These are phyloP conservation scores for Ceratonia siliqua DNA, from an alignment of 306 rosid species.

Conservation along the genomic window DNA sequence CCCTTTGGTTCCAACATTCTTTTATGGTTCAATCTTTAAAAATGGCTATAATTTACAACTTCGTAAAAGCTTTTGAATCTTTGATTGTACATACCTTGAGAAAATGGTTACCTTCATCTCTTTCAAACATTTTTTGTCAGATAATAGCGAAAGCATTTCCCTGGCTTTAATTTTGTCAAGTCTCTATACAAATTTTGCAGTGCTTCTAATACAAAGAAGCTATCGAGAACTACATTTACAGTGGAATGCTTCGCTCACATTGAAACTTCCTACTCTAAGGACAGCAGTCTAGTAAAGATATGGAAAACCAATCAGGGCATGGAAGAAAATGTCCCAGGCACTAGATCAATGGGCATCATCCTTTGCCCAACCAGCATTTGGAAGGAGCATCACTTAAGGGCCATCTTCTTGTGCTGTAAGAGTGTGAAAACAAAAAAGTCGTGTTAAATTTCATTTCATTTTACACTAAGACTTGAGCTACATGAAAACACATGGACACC, in stretches of 20 bases:
- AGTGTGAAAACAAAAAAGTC: neutral
- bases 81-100: neutral
- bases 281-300: conserved; percentile 28
- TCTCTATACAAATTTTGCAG: neutral
- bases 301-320: conserved; percentile 31
- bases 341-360: conserved; percentile 18
- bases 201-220: conserved; percentile 22
- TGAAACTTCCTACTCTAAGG: conserved; percentile 31
- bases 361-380: conserved; percentile 26
- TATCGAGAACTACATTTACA: conserved; percentile 50
- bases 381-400: conserved; percentile 47
- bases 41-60: too few relatives aligned
- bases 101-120: neutral
- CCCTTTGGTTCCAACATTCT: too few relatives aligned
- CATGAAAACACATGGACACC: neutral
- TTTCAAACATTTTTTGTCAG: neutral
- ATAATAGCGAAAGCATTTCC: neutral
- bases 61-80: conserved; percentile 23
- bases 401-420: conserved; percentile 91
- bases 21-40: too few relatives aligned
- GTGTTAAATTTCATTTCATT: conserved; percentile 13
- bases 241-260: conserved; percentile 36
- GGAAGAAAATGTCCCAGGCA: conserved; percentile 35
- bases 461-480: neutral
- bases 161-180: neutral